A percentile compares a stretch with the other conserved stretches of the same genome.
Conservation (phyloP, 179 eudicot species). For the Corrigiola litoralis region DNA sequence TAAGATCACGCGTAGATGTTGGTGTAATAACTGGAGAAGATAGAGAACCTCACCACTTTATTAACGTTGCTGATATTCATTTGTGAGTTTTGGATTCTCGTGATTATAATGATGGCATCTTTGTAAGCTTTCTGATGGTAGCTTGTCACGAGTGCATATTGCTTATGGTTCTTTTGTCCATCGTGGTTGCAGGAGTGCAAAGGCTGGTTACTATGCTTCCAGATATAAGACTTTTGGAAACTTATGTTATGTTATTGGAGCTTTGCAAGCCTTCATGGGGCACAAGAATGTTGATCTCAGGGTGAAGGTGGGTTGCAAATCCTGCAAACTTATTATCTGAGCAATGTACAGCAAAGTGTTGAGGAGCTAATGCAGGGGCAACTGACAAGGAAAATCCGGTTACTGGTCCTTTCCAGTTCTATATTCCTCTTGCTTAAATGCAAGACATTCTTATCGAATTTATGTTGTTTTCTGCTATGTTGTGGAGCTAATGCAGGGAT, state of each 20-base stretch:
- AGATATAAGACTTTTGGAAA: slow-evolving; percentile 91
- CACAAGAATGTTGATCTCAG: slow-evolving; percentile 74
- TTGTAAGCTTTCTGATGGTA: neutral
- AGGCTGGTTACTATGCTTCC: slow-evolving; percentile 94
- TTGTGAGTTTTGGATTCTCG: slow-evolving; percentile 52
- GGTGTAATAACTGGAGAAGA: slow-evolving; percentile 58
- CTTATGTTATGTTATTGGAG: slow-evolving; percentile 90
- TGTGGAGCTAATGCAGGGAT: neutral
- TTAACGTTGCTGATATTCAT: slow-evolving; percentile 94
- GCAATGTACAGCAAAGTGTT: neutral
- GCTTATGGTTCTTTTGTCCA: neutral
- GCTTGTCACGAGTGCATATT: neutral
- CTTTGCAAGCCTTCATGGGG: slow-evolving; percentile 89
- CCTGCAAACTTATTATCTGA: neutral
- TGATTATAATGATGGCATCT: neutral
- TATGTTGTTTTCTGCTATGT: neutral
- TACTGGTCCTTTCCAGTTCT: neutral
- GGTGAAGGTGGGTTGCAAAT: slow-evolving; percentile 50
- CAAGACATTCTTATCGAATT: neutral
- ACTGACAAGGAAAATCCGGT: no score
- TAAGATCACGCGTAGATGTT: slow-evolving; percentile 65
- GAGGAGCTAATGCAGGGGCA: neutral
- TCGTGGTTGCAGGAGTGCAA: slow-evolving; percentile 73
- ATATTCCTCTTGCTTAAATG: neutral
- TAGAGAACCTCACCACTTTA: slow-evolving; percentile 72